These are phyloP conservation scores for Amyloporia xantha DNA, from an alignment of 768 basidiomycete genomes.

Conservation along the genomic window DNA sequence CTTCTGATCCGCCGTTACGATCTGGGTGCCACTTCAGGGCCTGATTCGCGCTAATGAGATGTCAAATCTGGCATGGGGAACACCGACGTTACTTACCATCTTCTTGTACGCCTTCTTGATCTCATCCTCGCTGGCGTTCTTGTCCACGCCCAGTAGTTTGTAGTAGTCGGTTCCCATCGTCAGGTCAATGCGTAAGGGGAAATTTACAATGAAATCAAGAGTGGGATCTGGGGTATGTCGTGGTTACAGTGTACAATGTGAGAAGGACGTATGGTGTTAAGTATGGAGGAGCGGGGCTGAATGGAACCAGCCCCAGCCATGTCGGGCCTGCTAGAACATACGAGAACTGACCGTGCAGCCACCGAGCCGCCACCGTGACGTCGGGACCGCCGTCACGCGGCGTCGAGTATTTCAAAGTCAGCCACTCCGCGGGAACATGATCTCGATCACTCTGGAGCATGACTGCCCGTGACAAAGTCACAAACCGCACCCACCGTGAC, in stretches of 20 bases:
- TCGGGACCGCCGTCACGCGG: no score
- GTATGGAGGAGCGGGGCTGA: not conserved
- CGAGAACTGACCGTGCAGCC: slow-evolving; percentile 24
- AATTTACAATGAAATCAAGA: not conserved
- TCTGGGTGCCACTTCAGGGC: slow-evolving; percentile 96
- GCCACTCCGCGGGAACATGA: slow-evolving; percentile 1
- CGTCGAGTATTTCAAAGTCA: not conserved
- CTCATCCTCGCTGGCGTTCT: slow-evolving; percentile 71
- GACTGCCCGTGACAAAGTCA: no score
- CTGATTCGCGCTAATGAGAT: slow-evolving; percentile 25
- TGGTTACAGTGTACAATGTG: slow-evolving; percentile 2
- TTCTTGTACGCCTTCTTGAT: slow-evolving; percentile 97
- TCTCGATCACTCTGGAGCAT: not conserved
- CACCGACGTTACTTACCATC: slow-evolving; percentile 44
- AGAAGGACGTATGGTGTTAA: not conserved
- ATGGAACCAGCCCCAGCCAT: slow-evolving; percentile 3
- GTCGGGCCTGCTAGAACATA: slow-evolving; percentile 23
- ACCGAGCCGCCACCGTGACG: slow-evolving; percentile 5
- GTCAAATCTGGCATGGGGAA: not conserved
- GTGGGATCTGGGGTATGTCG: slow-evolving; percentile 8
- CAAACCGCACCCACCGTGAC: not conserved
- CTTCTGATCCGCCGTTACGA: slow-evolving; percentile 79
- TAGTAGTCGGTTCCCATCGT: slow-evolving; percentile 88
- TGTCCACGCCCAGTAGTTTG: slow-evolving; percentile 68
- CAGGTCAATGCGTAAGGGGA: not conserved